Conservation (phyloP, 148 eudicot species). For the Cornus controversa region DNA sequence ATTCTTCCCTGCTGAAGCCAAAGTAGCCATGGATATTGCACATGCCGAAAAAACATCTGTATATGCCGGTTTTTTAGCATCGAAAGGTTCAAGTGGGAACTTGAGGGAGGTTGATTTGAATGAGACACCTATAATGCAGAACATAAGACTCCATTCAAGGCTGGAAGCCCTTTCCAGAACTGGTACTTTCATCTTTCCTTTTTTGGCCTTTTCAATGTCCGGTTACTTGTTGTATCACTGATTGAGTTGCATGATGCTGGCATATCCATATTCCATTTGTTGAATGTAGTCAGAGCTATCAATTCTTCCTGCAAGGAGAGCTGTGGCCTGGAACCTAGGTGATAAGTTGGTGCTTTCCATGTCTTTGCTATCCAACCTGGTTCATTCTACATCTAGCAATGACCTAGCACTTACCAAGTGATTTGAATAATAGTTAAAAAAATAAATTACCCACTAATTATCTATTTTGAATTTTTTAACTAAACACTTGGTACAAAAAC, state of each 20-base stretch:
- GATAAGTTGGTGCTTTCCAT: no score
- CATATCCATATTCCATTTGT: background rate
- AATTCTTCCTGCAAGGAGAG: no score
- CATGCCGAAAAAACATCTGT: slow-evolving; percentile 38
- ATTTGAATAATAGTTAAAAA: no score
- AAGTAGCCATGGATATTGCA: slow-evolving; percentile 50
- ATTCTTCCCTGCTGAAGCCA: slow-evolving; percentile 53
- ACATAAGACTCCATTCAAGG: slow-evolving; percentile 30
- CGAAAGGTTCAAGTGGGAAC: slow-evolving; percentile 38
- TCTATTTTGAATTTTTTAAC: no score
- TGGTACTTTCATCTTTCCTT: slow-evolving; percentile 26
- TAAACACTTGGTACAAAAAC: no score
- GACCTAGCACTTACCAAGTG: no score
- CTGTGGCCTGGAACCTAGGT: no score
- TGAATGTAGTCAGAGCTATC: background rate
- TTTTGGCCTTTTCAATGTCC: background rate
- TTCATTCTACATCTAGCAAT: no score
- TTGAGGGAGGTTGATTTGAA: slow-evolving; percentile 49
- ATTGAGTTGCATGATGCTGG: background rate
- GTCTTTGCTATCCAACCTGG: no score
- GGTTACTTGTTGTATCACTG: background rate
- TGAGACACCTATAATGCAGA: slow-evolving; percentile 35
- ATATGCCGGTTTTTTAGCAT: slow-evolving; percentile 28
- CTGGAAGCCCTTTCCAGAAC: slow-evolving; percentile 42
- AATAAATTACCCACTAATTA: no score